phyloP scores from a whole-genome alignment of 352 stramenopile species.

The Phytophthora ramorum region DNA sequence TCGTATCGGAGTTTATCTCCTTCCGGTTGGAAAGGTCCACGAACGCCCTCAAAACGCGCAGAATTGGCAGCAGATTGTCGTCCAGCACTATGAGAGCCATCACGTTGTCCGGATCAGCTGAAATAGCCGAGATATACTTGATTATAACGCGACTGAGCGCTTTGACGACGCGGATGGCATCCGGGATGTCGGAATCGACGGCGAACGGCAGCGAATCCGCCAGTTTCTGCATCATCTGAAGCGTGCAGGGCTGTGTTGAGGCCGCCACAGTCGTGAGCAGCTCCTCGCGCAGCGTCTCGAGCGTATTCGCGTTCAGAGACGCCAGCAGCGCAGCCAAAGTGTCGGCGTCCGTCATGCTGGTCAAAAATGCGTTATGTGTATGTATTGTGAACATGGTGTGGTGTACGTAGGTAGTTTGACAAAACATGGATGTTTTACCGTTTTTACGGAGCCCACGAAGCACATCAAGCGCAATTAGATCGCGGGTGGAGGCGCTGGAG shows the following conservation, averaged over 20 bases:
- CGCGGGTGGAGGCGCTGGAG: background rate
- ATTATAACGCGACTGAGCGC: constrained; percentile 36
- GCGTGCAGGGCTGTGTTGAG: background rate
- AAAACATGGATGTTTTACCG: too few species aligned
- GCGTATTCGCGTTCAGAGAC: constrained; percentile 13
- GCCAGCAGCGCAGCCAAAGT: constrained; percentile 2
- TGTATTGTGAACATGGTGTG: background rate
- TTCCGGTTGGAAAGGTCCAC: constrained; percentile 7
- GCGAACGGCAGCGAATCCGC: constrained; percentile 10
- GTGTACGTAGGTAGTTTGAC: too few species aligned
- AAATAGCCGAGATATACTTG: constrained; percentile 21
- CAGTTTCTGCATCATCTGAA: constrained; percentile 21
- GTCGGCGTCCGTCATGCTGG: background rate
- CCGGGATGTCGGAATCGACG: background rate
- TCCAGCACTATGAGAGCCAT: constrained; percentile 31
- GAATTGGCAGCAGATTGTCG: constrained; percentile 32
- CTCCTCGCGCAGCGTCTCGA: constrained; percentile 19
- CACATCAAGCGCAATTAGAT: background rate
- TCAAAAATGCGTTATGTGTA: background rate
- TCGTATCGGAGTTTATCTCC: constrained; percentile 12
- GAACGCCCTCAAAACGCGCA: constrained; percentile 36
- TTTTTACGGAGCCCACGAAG: too few species aligned
- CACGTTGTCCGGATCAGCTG: constrained; percentile 14
- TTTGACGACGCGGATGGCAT: constrained; percentile 34
- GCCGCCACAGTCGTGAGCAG: background rate